These are phyloP conservation scores for Colletotrichum orchidophilum DNA, from an alignment of 2,329 filamentous ascomycete species.

Conservation along the genomic window DNA sequence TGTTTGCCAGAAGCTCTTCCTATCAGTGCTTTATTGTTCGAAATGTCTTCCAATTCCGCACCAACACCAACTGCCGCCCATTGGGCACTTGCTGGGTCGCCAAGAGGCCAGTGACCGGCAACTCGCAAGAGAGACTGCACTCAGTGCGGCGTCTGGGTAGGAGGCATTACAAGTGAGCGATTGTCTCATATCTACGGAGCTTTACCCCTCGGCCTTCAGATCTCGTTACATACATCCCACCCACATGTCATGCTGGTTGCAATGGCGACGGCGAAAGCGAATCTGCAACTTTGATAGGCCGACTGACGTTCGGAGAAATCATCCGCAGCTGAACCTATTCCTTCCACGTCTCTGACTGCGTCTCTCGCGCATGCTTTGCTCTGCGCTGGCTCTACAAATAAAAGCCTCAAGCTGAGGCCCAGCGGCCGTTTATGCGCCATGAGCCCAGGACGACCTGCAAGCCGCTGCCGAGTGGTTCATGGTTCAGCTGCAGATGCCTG, in stretches of 20 bases:
- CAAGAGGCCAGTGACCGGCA: constrained; percentile 16
- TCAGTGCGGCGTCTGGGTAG: not conserved
- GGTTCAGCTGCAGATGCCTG: constrained; percentile 19
- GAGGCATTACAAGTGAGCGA: not conserved
- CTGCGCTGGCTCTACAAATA: not conserved
- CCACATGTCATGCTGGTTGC: not conserved
- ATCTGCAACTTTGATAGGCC: constrained; percentile 11
- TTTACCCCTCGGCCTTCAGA: not conserved
- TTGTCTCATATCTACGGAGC: not conserved
- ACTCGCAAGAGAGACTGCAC: constrained; percentile 1
- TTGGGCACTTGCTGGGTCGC: not conserved
- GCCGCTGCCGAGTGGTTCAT: not conserved
- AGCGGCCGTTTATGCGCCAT: not conserved
- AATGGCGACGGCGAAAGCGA: not conserved
- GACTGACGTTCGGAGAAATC: not conserved
- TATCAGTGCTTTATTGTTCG: not conserved
- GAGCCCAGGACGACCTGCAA: not conserved
- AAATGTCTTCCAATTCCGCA: not conserved
- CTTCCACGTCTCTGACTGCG: constrained; percentile 18
- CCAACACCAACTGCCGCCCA: not conserved
- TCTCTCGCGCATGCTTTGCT: not conserved
- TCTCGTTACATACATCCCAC: not conserved
- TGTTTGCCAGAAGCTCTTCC: not conserved
- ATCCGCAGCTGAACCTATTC: not conserved
- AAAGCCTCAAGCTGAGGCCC: not conserved